Base-by-base conservation (phyloP, 192 early-diverging fungal genomes). In the Phycomyces nitens region DNA sequence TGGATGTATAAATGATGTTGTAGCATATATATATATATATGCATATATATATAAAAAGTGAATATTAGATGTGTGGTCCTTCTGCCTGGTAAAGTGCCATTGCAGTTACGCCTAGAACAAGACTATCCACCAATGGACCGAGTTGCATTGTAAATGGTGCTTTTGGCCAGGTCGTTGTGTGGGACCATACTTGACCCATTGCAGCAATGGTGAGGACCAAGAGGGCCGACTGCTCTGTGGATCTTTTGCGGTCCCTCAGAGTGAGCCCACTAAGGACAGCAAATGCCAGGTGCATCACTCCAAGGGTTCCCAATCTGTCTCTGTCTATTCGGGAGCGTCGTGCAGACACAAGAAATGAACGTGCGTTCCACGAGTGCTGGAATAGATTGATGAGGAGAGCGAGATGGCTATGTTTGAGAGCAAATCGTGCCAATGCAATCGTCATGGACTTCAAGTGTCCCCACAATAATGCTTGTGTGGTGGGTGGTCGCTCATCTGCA, bases 291-390 rank as follows among this genome's bases (percentile, higher is more conserved):
- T 47, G 44, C 44, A 47, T 47, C 2, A 11, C 2, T 18, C 44
- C 44, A 3, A 47, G 2, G 44, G 44, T 47, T 14, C 44, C 15
- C 44, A 47, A 3, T 3, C 18, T 14, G 44, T 14, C 44, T 47
- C 15, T 47, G 44, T 47, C 15, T 47, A 18, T 47, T 47, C 44
- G 65, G 62, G 54, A 21, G 11, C 54, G 0, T 23, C 49, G 7
- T 44, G 40, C 29, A 34, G 29, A 34, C 29, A 62, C 43, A 18
- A 39, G 47, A 6, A 56, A 60, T 12, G 39, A 43, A 50, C 49
- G 55, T 53, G 5, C 64, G 29, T 54, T 52, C 61, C 67, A 62
- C 54, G 10, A 18, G 38, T 50, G 66, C 52, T 72, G 72, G 22
- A 43, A 18, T 23, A 60, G 21, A 68, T 65, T 65, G 29, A 71